Conservation (phyloP, 1,139 yeast species). For the Zygosaccharomyces sapae region DNA sequence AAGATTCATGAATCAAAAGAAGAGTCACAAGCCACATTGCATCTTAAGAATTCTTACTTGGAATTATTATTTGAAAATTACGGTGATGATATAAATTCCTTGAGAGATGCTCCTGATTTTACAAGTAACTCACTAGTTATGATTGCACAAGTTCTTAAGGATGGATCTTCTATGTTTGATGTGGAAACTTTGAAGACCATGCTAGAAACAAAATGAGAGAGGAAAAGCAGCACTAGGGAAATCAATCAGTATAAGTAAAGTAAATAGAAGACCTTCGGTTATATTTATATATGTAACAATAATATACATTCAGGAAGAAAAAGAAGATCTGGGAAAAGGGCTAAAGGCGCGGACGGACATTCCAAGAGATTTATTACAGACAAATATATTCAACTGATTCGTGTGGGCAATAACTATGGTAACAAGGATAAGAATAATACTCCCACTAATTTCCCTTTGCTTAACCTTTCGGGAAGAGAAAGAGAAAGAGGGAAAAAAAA, state of each 20-base stretch:
- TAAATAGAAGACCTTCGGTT: constrained; percentile 6
- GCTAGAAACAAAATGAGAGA: constrained; percentile 14
- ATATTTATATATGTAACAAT: constrained; percentile 8
- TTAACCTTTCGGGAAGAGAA: too few species aligned
- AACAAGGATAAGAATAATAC: too few species aligned
- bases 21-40: constrained; percentile 37
- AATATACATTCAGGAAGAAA: constrained; percentile 10
- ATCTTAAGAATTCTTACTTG: constrained; percentile 51
- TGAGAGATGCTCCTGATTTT: constrained; percentile 65
- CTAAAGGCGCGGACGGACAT: too few species aligned
- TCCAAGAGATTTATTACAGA: background rate
- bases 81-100: constrained; percentile 58
- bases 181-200: constrained; percentile 48
- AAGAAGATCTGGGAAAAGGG: too few species aligned
- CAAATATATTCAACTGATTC: background rate
- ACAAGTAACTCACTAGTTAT: constrained; percentile 53
- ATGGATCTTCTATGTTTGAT: constrained; percentile 64
- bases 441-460: too few species aligned
- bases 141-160: constrained; percentile 61
- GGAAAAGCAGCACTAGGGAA: too few species aligned
- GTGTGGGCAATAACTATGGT: background rate
- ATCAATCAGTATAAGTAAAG: background rate
- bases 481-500: too few species aligned
- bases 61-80: constrained; percentile 55
- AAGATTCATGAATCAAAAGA: constrained; percentile 36